phyloP scores from a whole-genome alignment of 2,329 filamentous ascomycete genomes.

The Clarireedia monteithiana region DNA sequence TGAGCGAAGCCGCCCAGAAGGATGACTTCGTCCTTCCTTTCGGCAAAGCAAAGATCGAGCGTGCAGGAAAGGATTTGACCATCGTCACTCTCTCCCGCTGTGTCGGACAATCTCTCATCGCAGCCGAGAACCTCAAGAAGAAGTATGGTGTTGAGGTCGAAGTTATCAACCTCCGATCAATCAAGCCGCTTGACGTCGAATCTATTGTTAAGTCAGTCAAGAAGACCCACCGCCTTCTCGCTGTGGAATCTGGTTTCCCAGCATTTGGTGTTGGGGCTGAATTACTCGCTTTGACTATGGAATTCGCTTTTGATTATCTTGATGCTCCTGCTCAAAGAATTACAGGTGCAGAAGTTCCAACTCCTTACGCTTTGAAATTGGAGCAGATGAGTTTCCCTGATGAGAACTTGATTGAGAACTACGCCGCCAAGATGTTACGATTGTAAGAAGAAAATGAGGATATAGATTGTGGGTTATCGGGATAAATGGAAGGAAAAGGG shows the following conservation, averaged over 20 bases:
- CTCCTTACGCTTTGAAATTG: conserved; percentile 85
- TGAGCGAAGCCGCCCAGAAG: conserved; percentile 94
- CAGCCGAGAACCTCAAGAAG: conserved; percentile 86
- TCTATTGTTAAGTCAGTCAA: conserved; percentile 94
- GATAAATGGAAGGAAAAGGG: not conserved
- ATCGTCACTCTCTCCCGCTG: conserved; percentile 92
- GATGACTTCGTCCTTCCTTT: conserved; percentile 96
- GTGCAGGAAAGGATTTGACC: conserved; percentile 89
- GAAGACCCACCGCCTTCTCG: conserved; percentile 91
- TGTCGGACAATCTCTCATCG: conserved; percentile 83
- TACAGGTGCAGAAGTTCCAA: conserved; percentile 94
- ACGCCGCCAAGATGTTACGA: conserved; percentile 81
- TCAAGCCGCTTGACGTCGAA: conserved; percentile 95
- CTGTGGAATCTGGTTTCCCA: conserved; percentile 92
- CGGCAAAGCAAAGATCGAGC: conserved; percentile 99
- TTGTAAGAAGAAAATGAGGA: conserved; percentile 42
- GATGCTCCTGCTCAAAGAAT: conserved; percentile 88
- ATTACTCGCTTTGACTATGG: conserved; percentile 89
- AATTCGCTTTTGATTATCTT: conserved; percentile 97
- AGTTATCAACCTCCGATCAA: conserved; percentile 94
- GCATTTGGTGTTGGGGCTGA: conserved; percentile 89
- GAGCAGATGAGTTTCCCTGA: conserved; percentile 95
- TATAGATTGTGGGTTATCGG: not conserved
- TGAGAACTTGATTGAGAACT: conserved; percentile 78
- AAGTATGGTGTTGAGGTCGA: conserved; percentile 95